These are phyloP conservation scores for Phytophthora fragariaefolia DNA, from an alignment of 352 stramenopile species.

Conservation along the genomic window DNA sequence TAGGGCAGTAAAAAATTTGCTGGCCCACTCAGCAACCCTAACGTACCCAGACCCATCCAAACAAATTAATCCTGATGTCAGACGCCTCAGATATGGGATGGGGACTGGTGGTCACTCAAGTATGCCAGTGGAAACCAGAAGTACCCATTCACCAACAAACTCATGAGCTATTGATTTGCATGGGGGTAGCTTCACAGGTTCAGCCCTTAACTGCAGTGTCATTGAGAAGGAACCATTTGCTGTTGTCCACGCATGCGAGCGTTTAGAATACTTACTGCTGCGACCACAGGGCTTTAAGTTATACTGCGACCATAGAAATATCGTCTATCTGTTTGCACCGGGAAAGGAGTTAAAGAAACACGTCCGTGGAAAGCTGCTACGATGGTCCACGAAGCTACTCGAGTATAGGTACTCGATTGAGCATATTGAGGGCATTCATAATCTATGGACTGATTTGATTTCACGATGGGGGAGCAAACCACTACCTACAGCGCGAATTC, in stretches of 20 bases:
- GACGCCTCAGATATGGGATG: constrained; percentile 1
- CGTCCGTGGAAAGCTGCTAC: background rate
- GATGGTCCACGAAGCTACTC: constrained; percentile 1
- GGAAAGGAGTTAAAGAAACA: background rate
- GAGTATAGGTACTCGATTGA: constrained; percentile 14
- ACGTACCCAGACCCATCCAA: background rate
- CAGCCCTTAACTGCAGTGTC: constrained; percentile 14
- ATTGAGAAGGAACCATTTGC: constrained; percentile 4
- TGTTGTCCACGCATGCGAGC: background rate
- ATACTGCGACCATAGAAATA: constrained; percentile 3
- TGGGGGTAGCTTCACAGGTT: background rate
- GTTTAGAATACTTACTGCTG: background rate
- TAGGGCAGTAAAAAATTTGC: background rate
- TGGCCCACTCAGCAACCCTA: background rate
- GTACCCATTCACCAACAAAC: background rate
- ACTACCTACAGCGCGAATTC: background rate
- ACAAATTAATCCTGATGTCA: background rate
- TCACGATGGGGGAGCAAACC: background rate
- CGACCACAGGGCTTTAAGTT: constrained; percentile 1
- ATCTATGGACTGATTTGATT: constrained; percentile 12
- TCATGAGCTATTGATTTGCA: constrained; percentile 2
- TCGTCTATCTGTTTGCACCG: background rate
- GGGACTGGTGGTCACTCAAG: background rate
- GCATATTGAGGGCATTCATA: constrained; percentile 15
- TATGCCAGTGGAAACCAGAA: background rate